These are phyloP conservation scores for Venturia effusa DNA, from an alignment of 2,329 filamentous ascomycete species.

Conservation along the genomic window DNA sequence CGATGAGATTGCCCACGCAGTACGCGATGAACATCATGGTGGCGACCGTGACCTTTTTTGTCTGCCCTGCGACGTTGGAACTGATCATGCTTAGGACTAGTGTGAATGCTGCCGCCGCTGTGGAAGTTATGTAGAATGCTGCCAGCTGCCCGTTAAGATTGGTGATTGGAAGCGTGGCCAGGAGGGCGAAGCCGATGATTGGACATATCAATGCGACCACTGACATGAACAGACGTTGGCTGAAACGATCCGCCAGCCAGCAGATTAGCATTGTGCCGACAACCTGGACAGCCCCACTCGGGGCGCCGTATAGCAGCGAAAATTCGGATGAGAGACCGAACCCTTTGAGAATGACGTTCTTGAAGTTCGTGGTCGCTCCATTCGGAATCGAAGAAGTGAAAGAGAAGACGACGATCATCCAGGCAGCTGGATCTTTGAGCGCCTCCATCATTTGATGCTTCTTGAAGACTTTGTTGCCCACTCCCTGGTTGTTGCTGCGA, in stretches of 20 bases:
- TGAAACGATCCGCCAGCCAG: background rate
- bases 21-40: constrained; percentile 14
- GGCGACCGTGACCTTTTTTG: constrained; percentile 15
- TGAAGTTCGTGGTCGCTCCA: background rate
- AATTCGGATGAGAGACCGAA: constrained; percentile 1
- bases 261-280: background rate
- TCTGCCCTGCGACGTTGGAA: constrained; percentile 16
- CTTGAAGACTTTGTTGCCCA: constrained; percentile 40
- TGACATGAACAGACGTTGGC: background rate
- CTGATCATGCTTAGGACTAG: constrained; percentile 13
- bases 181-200: constrained; percentile 8
- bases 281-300: constrained; percentile 13
- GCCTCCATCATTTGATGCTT: constrained; percentile 18
- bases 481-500: constrained; percentile 39
- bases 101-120: constrained; percentile 15
- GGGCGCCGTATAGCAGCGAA: constrained; percentile 17
- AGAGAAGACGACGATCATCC: background rate
- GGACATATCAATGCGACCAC: background rate
- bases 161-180: background rate
- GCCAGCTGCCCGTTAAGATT: background rate
- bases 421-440: background rate
- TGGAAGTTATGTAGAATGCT: constrained; percentile 15
- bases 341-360: background rate
- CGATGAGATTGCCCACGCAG: background rate
- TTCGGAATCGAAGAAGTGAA: background rate